Percentiles rank a stretch among this genome's conserved stretches.
Evolutionary conservation across 345 rosid species (phyloP).

Genomic region (Corymbia maculata): DNA sequence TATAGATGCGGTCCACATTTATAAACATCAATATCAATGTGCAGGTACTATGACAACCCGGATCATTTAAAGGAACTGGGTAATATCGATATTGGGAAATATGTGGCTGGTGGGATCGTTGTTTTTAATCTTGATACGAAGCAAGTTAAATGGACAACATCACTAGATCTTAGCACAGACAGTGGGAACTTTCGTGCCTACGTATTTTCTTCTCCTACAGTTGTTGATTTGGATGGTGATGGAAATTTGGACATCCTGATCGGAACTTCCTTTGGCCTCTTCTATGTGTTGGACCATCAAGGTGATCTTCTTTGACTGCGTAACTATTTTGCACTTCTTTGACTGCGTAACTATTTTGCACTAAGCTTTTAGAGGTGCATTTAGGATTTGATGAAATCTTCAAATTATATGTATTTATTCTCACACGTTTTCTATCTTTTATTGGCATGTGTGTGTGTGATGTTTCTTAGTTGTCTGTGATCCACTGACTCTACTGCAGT

Average conservation of each 20-base stretch:
- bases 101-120: slow-evolving; percentile 80
- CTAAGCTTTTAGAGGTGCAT: background rate
- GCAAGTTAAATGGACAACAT: slow-evolving; percentile 90
- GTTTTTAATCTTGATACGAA: slow-evolving; percentile 96
- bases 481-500: background rate
- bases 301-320: slow-evolving; percentile 36
- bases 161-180: slow-evolving; percentile 84
- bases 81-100: slow-evolving; percentile 75
- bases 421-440: background rate
- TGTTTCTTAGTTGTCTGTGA: background rate
- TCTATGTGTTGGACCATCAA: slow-evolving; percentile 92
- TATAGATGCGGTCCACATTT: background rate
- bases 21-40: background rate
- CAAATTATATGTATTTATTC: background rate
- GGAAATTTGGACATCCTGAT: slow-evolving; percentile 96
- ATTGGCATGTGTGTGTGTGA: background rate
- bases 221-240: slow-evolving; percentile 98
- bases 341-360: background rate
- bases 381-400: background rate
- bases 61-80: slow-evolving; percentile 91
- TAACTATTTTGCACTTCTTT: background rate
- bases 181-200: slow-evolving; percentile 63
- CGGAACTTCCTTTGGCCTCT: slow-evolving; percentile 94
- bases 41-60: slow-evolving; percentile 90
- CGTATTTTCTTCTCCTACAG: slow-evolving; percentile 91